phyloP scores from a whole-genome alignment of 768 basidiomycete species.

The Russula olivacea region DNA sequence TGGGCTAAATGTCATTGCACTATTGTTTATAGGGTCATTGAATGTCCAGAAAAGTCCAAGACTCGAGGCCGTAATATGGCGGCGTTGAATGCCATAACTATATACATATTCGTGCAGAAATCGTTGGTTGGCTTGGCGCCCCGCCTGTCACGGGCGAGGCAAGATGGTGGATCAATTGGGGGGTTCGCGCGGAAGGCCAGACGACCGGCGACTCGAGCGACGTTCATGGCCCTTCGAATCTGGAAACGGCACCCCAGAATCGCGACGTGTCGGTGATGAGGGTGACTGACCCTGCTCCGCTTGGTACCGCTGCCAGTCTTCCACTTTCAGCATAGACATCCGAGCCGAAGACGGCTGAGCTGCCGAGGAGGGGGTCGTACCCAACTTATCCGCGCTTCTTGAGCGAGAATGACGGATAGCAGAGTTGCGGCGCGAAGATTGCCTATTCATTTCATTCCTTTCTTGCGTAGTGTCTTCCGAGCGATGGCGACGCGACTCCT shows the following conservation, averaged over 20 bases:
- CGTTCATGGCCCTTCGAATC: constrained; percentile 33
- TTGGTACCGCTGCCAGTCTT: constrained; percentile 80
- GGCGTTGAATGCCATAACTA: constrained; percentile 20
- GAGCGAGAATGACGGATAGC: constrained; percentile 41
- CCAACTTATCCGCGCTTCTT: constrained; percentile 58
- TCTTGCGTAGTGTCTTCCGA: constrained; percentile 35
- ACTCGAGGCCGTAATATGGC: constrained; percentile 10
- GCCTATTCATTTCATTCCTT: constrained; percentile 7
- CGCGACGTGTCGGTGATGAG: constrained; percentile 25
- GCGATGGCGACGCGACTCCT: constrained; percentile 48
- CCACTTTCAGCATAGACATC: constrained; percentile 71
- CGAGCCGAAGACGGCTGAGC: constrained; percentile 48
- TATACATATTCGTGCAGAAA: constrained; percentile 15
- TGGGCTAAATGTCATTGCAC: constrained; percentile 15
- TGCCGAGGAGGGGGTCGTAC: constrained; percentile 30
- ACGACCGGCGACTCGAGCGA: constrained; percentile 31
- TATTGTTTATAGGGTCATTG: constrained; percentile 8
- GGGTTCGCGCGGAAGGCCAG: constrained; percentile 37
- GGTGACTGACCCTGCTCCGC: constrained; percentile 35
- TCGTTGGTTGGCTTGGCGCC: constrained; percentile 1
- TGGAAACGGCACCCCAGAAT: constrained; percentile 55
- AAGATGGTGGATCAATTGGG: constrained; percentile 29
- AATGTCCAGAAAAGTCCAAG: constrained; percentile 17
- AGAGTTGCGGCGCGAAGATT: constrained; percentile 13
- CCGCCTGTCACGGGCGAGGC: constrained; percentile 1